Base-by-base conservation (phyloP, 1,284 basidiomycete genomes). In the Ceratobasidium sp. region DNA sequence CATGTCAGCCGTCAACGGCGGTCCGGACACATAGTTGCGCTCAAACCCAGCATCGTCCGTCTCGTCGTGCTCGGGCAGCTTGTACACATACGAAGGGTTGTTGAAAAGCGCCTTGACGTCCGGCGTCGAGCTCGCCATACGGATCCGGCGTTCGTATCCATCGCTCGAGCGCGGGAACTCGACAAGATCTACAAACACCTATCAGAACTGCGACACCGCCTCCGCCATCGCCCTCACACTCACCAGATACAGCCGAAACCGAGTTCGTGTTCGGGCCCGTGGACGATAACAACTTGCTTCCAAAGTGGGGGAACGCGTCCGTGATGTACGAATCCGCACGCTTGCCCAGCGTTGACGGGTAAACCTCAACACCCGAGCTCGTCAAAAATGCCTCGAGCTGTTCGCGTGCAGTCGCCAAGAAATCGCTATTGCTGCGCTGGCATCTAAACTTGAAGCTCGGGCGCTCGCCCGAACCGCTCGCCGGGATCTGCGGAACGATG, bases 91-190 rank as follows among this genome's bases (percentile, higher is more conserved):
- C 11, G 89, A 85, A 41, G 91, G 89, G 1, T 89, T 88, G 79
- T 93, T 85, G 83, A 98, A 98, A 74, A 98, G 82, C 0, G 96
- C 95, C 82, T 98, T 98, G 74, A 98, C 96, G 79, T 98, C 95
- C 0, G 95, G 94, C 2, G 95, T 93, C 9, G 94, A 95, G 76
- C 90, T 93, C 11, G 93, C 93, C 73, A 96, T 84, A 59, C 94
- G 88, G 62, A 95, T 84, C 55, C 93, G 85, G 69, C 93, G 87
- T 79, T 94, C 92, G 78, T 89, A 87, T 46, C 88, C 84, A 78
- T 93, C 91, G 32, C 87, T 82, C 55, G 88, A 85, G 58, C 88
- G 87, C n/a, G 57, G 43, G 73, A 13, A 76, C 73, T 41, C 70
- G 54, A 69, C 66, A 75, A 23, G 70, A 74, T 13, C 64, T 73